Evolutionary conservation across 2,329 filamentous ascomycete genomes (phyloP), one percentile per base, ranked within the genome.

Genomic region (Raffaelea arxii): DNA sequence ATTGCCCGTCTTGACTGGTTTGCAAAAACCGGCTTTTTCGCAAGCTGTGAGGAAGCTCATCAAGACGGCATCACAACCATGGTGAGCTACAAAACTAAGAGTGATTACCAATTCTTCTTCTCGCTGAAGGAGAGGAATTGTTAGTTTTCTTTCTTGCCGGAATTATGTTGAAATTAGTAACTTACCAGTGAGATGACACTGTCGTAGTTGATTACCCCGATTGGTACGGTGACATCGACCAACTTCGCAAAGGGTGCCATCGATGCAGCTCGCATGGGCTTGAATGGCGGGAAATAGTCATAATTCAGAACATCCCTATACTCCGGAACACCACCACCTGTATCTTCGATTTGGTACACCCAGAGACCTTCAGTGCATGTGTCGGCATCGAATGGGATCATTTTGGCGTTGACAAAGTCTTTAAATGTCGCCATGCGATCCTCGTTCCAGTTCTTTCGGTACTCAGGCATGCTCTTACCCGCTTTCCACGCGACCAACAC

Each of bases 331-430:
- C 44, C 44, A 19, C 44, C 44, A 16, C 44, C 44, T 3, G 44
- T 46, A n/a, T 46, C 44, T n/a, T 41, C 44, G 22, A 46, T 46
- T 38, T 46, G 44, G 38, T 46, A 46, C 19, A 46, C 38, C 44
- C 44, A 46, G 19, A 46, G 27, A 18, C 44, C 44, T 27, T 46
- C 44, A 1, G 44, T 24, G 19, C 44, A 46, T 14, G 44, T 46
- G 7, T 41, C 6, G 18, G 11, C 12, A 30, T 25, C n/a, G 21
- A 3, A 41, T 7, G 44, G 44, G 4, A 46, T 7, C 2, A 46
- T 23, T 14, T 46, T 4, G 25, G 14, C 11, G 27, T 46, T 46
- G 38, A 46, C 12, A 41, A 46, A 46, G 19, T 36, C 27, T 3
- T 11, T 11, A n/a, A 46, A 46, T 4, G 21, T 46, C 11, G 19